Percentiles rank a stretch among this genome's conserved stretches.
Conservation (phyloP, 352 stramenopile species). For the Pythium catenulatum region DNA sequence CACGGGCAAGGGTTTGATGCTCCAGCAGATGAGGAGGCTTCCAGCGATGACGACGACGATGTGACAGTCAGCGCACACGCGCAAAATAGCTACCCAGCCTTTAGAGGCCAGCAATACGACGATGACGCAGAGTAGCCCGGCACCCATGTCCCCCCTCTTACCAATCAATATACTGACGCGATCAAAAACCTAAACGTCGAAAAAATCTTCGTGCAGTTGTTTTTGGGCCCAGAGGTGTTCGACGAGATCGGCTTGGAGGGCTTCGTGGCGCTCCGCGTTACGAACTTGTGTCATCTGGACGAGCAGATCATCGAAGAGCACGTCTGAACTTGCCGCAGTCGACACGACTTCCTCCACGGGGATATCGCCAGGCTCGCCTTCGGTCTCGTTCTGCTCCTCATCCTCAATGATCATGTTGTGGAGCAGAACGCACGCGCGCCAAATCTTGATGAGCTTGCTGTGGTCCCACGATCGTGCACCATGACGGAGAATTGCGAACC, state of each 20-base stretch:
- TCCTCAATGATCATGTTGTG: slow-evolving; percentile 28
- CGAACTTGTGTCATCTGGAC: neutral
- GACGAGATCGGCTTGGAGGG: neutral
- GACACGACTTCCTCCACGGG: neutral
- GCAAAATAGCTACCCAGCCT: too few species aligned
- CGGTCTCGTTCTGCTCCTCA: neutral
- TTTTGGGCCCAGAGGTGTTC: slow-evolving; percentile 1
- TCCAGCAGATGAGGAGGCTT: too few species aligned
- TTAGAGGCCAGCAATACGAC: neutral
- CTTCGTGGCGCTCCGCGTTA: neutral
- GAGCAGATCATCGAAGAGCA: slow-evolving; percentile 3
- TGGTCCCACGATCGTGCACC: too few species aligned
- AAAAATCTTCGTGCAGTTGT: slow-evolving; percentile 16
- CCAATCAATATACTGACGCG: too few species aligned
- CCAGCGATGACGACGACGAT: too few species aligned
- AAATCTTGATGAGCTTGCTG: too few species aligned
- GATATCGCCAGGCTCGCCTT: neutral
- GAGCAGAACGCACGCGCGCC: too few species aligned
- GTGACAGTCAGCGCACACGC: too few species aligned
- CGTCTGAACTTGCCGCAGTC: neutral
- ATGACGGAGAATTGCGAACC: too few species aligned
- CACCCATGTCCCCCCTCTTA: too few species aligned
- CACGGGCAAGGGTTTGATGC: too few species aligned
- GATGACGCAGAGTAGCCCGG: neutral
- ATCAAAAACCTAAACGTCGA: too few species aligned